Base-by-base conservation (phyloP, 148 eudicot genomes). In the Chenopodium suecicum region DNA sequence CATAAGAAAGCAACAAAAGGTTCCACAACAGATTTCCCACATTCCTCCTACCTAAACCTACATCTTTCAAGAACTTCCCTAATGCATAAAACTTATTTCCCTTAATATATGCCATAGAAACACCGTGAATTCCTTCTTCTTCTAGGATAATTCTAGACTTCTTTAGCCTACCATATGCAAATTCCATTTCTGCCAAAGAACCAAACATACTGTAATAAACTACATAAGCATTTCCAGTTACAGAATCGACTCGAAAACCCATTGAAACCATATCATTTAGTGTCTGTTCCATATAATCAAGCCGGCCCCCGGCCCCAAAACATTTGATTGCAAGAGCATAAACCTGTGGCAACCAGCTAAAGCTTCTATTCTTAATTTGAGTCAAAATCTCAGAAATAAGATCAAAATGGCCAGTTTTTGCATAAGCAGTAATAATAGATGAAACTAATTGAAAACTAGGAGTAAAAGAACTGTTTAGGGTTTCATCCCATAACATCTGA, bases 1-100 rank as follows among this genome's bases (percentile, higher is more conserved):
- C 99, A 87, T 92, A 96, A 3, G 99, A 91, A 17, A 96, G 79
- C n/a, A 94, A 89, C 66, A 96, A 63, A 75, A 94, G 89, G 82
- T 96, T 94, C 99, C 99, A 96, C 13, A 96, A 75, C 47, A 94
- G 90, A 90, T 96, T 96, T 34, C 95, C 97, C 41, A 90, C 90
- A 81, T 90, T 91, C 81, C 84, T 90, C 83, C 98, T 91, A 68
- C 93, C 90, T 78, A 96, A 88, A 78, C 99, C 99, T 25, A 92
- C 91, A 69, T 88, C 91, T 85, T 87, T 86, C 44, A 96, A 76
- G 66, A 96, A 94, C 87, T 90, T 86, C 22, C 98, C 97, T 76
- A 95, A 76, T 31, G 46, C 58, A 83, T 89, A 90, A 74, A 90
- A 90, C 86, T 90, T 95, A 79, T 84, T 89, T 54, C 86, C 86